Base-by-base conservation (phyloP, 2,329 filamentous ascomycete genomes). In the Lithohypha guttulata region DNA sequence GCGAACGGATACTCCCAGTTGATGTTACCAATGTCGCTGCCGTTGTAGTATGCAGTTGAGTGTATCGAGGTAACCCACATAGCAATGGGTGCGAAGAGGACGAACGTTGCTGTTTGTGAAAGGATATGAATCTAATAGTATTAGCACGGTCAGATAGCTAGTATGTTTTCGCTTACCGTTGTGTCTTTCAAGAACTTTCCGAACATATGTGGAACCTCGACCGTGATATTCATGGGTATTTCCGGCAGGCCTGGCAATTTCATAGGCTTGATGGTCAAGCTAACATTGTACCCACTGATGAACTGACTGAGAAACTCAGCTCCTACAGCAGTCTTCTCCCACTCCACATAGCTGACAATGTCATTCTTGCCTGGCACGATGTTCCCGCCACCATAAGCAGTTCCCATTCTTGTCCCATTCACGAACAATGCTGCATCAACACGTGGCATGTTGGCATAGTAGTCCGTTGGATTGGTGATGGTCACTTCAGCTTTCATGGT, bases 401-500 rank as follows among this genome's bases (percentile, higher is more conserved):
- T 81, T 21, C 83, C 91, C 22, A 98, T 65, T 6, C 81, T 57
- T 0, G 79, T 79, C 8, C 71, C 76, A 51, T 93, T 87, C 51
- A 76, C 77, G 20, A 83, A 58, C 28, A 96, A 63, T 45, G 86
- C 75, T 29, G 93, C 71, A 55, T 81, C 86, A 47, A 84, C 62
- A 46, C 77, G 89, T 2, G 89, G 89, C n/a, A 96, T 68, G 2
- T 67, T 68, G 3, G 85, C 87, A 3, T 83, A 79, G 58, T 96
- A 95, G 3, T 79, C 72, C 0, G 87, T 93, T 1, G 89, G 87
- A 54, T 98, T 98, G 3, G 84, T 93, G 44, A 94, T 70, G 55
- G 91, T 93, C 53, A 93, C 70, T 26, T 68, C 62, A 10, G 83
- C 81, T 53, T 77, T 69, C 23, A 96, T 63, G 14, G 72, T 75